These are phyloP conservation scores for Detonula confervacea DNA, from an alignment of 352 stramenopile species.

Conservation along the genomic window DNA sequence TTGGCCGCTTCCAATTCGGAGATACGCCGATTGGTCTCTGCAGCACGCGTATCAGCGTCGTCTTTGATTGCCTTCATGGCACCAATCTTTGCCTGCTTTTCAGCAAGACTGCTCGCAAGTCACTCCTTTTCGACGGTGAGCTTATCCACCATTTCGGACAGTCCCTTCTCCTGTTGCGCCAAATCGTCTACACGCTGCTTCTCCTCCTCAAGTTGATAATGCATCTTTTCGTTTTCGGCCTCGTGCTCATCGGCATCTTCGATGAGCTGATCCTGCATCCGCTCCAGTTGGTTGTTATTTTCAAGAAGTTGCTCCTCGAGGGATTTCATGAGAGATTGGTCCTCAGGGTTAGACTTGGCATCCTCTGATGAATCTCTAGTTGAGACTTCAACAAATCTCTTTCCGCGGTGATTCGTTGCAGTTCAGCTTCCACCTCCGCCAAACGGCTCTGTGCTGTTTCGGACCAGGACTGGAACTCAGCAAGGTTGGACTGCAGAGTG, in stretches of 20 bases:
- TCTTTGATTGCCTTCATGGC: conserved; percentile 10
- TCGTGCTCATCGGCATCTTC: conserved; percentile 36
- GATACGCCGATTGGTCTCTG: conserved; percentile 34
- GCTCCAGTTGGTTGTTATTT: conserved; percentile 46
- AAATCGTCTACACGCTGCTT: conserved; percentile 33
- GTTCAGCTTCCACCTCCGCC: conserved; percentile 54
- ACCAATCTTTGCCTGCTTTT: conserved; percentile 30
- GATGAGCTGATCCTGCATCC: conserved; percentile 39
- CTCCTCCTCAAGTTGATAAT: conserved; percentile 21
- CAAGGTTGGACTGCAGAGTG: conserved; percentile 38
- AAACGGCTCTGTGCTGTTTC: conserved; percentile 64
- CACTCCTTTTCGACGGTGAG: conserved; percentile 39
- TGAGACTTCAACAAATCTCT: conserved; percentile 47
- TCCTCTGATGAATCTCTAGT: conserved; percentile 3
- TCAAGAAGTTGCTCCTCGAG: conserved; percentile 31
- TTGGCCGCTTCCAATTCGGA: conserved; percentile 44
- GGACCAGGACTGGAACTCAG: conserved; percentile 71
- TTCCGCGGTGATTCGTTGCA: conserved; percentile 34
- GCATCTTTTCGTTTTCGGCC: conserved; percentile 32
- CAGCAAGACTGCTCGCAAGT: conserved; percentile 14
- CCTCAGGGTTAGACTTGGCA: conserved; percentile 13
- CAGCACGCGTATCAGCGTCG: conserved; percentile 5
- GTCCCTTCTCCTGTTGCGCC: background rate
- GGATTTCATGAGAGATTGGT: conserved; percentile 16
- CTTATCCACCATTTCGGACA: conserved; percentile 3